Evolutionary conservation across 139 green algal species (phyloP).

Genomic region (Dunaliella primolecta): DNA sequence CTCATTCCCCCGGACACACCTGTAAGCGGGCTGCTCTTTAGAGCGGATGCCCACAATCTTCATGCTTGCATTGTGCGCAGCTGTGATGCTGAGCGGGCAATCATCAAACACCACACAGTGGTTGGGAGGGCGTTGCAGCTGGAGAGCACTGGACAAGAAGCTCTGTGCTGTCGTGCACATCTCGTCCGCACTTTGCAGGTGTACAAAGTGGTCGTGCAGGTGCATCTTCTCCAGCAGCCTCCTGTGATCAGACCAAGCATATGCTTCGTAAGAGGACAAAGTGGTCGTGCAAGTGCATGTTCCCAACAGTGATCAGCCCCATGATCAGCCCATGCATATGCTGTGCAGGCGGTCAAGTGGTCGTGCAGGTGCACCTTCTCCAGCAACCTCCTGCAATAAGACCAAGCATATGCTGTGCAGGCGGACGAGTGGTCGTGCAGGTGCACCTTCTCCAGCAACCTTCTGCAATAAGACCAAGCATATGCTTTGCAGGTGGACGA

Average conservation of each 20-base stretch:
- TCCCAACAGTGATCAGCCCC: no score
- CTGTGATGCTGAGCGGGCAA: conserved; percentile 52
- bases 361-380: not conserved
- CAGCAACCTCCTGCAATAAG: no score
- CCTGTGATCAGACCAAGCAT: no score
- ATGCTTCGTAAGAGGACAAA: no score
- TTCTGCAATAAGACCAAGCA: no score
- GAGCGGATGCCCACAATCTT: conserved; percentile 30
- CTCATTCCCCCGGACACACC: no score
- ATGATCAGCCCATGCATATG: no score
- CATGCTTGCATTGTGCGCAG: conserved; percentile 91
- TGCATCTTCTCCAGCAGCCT: conserved; percentile 53
- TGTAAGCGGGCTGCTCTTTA: not conserved
- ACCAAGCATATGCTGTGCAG: no score
- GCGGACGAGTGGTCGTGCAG: not conserved
- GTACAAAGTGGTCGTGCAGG: conserved; percentile 39
- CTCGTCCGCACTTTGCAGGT: conserved; percentile 76
- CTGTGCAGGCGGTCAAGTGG: no score
- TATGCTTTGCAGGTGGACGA: no score
- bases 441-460: not conserved
- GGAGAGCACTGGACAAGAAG: conserved; percentile 77
- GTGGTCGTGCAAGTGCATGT: no score
- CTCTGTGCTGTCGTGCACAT: conserved; percentile 76
- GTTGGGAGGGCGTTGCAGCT: conserved; percentile 74
- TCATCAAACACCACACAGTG: conserved; percentile 63